Percentiles rank a stretch among this genome's conserved stretches.
These are phyloP conservation scores for Pseudogymnoascus verrucosus DNA, from an alignment of 2,329 filamentous ascomycete species.

Conservation along the genomic window DNA sequence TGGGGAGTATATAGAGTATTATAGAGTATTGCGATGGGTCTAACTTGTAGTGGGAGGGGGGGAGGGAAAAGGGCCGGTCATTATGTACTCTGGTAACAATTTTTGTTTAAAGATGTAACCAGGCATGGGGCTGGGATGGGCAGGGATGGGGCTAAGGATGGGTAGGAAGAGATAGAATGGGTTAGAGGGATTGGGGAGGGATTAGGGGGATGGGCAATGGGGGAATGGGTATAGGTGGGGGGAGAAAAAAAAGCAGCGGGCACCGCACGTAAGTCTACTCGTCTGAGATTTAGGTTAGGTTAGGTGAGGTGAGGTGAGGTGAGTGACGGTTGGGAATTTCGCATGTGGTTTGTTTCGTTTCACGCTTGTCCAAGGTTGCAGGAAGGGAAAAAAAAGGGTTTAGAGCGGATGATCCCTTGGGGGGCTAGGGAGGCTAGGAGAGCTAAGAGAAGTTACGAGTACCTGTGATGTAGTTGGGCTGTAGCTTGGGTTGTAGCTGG, in stretches of 20 bases:
- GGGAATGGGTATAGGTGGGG: no score
- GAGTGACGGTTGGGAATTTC: neutral
- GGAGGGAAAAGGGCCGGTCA: neutral
- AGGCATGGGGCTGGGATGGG: neutral
- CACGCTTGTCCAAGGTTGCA: neutral
- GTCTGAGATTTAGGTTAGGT: no score
- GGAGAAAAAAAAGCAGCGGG: neutral
- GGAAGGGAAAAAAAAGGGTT: neutral
- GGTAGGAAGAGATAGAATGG: neutral
- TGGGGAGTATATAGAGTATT: slow-evolving; percentile 1
- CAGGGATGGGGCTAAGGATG: neutral
- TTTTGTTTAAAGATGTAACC: neutral
- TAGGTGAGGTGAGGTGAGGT: no score
- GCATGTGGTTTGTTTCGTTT: neutral
- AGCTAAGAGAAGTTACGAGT: neutral
- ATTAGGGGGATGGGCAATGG: neutral
- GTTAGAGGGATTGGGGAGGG: neutral
- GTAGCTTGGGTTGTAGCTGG: neutral
- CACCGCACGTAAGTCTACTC: neutral
- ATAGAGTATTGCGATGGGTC: neutral
- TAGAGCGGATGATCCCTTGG: neutral
- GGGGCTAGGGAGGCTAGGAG: neutral
- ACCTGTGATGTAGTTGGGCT: neutral
- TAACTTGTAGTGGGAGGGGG: neutral
- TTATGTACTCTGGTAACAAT: neutral